These are phyloP conservation scores for Colletotrichum aenigma DNA, from an alignment of 2,329 filamentous ascomycete species.

Conservation along the genomic window DNA sequence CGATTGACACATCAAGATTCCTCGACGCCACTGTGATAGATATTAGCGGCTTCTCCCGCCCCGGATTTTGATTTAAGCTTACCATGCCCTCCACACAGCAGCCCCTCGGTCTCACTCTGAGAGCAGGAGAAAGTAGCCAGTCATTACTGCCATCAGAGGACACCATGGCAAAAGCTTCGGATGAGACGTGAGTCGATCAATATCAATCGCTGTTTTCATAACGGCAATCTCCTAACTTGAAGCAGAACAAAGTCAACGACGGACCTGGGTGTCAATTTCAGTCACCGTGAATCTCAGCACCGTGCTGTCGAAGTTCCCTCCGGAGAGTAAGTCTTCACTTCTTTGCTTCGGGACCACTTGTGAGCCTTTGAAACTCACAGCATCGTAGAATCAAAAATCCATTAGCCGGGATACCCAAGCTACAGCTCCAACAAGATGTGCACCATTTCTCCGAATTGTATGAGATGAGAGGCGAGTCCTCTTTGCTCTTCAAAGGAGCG, in stretches of 20 bases:
- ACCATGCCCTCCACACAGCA: neutral
- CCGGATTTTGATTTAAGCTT: neutral
- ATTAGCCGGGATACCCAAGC: constrained; percentile 51
- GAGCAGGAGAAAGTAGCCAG: neutral
- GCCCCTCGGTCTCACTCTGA: neutral
- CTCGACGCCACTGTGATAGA: neutral
- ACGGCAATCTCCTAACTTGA: neutral
- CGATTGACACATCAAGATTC: neutral
- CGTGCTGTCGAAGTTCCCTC: neutral
- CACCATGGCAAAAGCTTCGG: neutral
- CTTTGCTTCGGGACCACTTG: neutral
- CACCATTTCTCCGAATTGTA: constrained; percentile 54
- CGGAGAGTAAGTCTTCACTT: neutral
- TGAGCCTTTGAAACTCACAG: neutral
- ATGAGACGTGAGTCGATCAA: neutral
- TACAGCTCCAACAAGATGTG: constrained; percentile 57
- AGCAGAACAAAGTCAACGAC: neutral
- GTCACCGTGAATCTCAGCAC: neutral
- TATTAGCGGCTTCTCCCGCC: neutral
- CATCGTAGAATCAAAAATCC: neutral
- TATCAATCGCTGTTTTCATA: neutral
- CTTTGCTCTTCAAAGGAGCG: constrained; percentile 45
- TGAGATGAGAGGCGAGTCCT: constrained; percentile 47
- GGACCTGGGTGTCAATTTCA: neutral
- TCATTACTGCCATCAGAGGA: neutral